Conservation (phyloP, 345 rosid species). For the Eutrema japonicum region DNA sequence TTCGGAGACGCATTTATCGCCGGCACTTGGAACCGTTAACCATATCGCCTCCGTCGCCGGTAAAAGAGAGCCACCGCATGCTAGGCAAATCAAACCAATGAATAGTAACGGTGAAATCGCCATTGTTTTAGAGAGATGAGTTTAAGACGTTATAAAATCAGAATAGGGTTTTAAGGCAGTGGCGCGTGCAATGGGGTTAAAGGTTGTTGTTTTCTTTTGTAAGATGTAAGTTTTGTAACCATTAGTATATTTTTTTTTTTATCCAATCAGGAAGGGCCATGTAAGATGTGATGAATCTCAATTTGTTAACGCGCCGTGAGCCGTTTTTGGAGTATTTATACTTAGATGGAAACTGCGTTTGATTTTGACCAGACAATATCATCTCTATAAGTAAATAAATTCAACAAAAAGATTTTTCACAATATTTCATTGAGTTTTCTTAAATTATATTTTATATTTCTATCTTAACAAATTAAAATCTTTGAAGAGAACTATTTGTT, state of each 20-base stretch:
- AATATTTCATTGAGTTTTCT: too few species aligned
- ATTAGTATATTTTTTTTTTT: neutral
- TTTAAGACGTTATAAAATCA: constrained; percentile 19
- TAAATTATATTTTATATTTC: too few species aligned
- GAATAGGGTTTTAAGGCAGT: constrained; percentile 7
- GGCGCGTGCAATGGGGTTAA: constrained; percentile 7
- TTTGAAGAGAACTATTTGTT: too few species aligned
- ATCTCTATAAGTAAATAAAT: constrained; percentile 17
- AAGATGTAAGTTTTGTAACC: neutral
- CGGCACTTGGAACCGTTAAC: constrained; percentile 37
- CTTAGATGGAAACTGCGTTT: constrained; percentile 30
- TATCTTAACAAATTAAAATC: too few species aligned
- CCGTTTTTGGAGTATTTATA: neutral
- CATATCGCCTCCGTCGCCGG: constrained; percentile 29
- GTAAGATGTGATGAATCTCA: constrained; percentile 14
- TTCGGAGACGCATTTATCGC: constrained; percentile 35
- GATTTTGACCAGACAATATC: constrained; percentile 30
- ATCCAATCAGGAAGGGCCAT: constrained; percentile 15
- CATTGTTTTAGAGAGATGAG: constrained; percentile 20
- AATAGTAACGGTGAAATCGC: constrained; percentile 29
- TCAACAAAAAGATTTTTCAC: neutral
- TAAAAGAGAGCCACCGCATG: constrained; percentile 25
- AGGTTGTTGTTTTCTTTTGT: neutral
- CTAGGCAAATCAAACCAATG: constrained; percentile 34
- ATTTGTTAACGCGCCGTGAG: neutral